A percentile compares a stretch with the other conserved stretches of the same genome.
Evolutionary conservation across 1,139 yeast genomes (phyloP).

Genomic region (Debaryomycetaceae sp.): DNA sequence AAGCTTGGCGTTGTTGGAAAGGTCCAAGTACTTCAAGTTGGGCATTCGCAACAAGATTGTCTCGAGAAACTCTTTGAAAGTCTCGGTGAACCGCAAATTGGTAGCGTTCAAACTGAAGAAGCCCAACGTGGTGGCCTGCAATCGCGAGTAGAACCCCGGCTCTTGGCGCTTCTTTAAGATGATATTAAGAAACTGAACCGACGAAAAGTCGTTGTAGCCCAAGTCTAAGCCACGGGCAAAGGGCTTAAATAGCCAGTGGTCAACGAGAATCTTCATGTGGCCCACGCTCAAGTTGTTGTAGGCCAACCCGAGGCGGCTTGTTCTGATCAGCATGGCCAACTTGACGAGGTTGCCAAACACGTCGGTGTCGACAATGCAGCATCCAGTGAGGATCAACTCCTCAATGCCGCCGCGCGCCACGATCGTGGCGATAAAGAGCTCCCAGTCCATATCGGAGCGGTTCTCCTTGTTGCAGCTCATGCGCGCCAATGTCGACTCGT

Average conservation of each 20-base stretch:
- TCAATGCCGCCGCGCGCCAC: constrained; percentile 70
- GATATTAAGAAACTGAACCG: constrained; percentile 23
- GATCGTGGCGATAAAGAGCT: constrained; percentile 61
- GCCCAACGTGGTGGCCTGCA: constrained; percentile 34
- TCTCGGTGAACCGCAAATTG: constrained; percentile 35
- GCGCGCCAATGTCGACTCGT: constrained; percentile 32
- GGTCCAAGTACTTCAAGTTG: constrained; percentile 57
- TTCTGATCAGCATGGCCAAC: constrained; percentile 47
- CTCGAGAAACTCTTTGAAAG: constrained; percentile 31
- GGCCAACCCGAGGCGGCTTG: constrained; percentile 62
- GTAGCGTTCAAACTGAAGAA: constrained; percentile 75
- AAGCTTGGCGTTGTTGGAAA: constrained; percentile 60
- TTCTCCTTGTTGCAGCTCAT: constrained; percentile 58
- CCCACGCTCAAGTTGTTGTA: constrained; percentile 53
- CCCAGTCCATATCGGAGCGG: constrained; percentile 75
- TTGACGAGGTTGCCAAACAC: constrained; percentile 56
- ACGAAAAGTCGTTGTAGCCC: constrained; percentile 63
- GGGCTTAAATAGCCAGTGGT: constrained; percentile 33
- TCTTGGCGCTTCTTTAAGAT: constrained; percentile 20
- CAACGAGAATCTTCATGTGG: constrained; percentile 48
- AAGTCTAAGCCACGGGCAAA: constrained; percentile 57
- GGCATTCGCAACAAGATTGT: constrained; percentile 38
- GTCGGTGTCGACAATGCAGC: constrained; percentile 54
- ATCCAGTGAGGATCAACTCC: constrained; percentile 67
- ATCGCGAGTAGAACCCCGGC: constrained; percentile 16